phyloP scores from a whole-genome alignment of 78 protist species.

The Dictyostelium intermedium region DNA sequence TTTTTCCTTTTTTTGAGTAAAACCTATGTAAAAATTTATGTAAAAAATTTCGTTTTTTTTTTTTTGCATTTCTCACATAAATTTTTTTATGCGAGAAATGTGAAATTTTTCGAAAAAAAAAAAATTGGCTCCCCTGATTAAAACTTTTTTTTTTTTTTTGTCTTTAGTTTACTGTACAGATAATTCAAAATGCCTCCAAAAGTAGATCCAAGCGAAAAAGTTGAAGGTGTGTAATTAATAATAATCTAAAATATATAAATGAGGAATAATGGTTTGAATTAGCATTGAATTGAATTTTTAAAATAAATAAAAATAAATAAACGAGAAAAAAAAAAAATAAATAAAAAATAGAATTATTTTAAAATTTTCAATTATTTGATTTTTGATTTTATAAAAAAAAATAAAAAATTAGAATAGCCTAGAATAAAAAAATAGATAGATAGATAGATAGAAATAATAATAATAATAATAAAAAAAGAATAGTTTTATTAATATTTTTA shows the following conservation, averaged over 20 bases:
- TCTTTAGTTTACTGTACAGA: not conserved
- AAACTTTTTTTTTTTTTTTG: not conserved
- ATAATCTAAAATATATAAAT: not conserved
- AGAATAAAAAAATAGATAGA: too few species aligned
- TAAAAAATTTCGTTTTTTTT: not conserved
- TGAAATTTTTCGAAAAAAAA: slow-evolving; percentile 45
- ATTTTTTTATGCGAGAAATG: not conserved
- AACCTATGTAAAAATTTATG: not conserved
- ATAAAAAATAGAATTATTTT: too few species aligned
- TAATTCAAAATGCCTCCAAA: slow-evolving; percentile 88
- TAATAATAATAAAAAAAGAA: not conserved
- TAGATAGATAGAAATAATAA: too few species aligned
- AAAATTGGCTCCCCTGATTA: not conserved
- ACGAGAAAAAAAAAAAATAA: too few species aligned
- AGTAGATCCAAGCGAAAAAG: slow-evolving; percentile 86
- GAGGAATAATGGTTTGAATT: not conserved
- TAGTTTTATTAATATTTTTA: not conserved
- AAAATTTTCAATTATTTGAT: too few species aligned
- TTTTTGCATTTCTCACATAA: not conserved
- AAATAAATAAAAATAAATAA: too few species aligned
- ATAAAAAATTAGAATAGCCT: too few species aligned
- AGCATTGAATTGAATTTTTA: not conserved
- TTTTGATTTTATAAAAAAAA: not conserved
- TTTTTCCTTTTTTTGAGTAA: not conserved
- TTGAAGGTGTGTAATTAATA: slow-evolving; percentile 34